These are phyloP conservation scores for Nigrospora oryzae DNA, from an alignment of 2,329 filamentous ascomycete genomes.

Conservation along the genomic window DNA sequence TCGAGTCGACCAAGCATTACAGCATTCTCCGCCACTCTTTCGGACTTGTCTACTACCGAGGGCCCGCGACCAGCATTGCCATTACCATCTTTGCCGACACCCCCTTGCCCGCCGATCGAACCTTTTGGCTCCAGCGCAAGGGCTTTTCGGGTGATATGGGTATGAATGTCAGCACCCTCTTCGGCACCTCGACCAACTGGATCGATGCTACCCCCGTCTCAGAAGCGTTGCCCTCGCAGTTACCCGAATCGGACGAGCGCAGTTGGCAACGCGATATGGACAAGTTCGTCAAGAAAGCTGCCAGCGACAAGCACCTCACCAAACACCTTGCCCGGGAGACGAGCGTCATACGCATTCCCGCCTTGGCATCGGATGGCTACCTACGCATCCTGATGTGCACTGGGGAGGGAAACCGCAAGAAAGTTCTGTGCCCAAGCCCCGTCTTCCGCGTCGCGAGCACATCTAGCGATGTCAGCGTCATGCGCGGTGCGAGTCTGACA, in stretches of 20 bases:
- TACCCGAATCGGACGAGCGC: constrained; percentile 51
- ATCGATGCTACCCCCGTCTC: constrained; percentile 57
- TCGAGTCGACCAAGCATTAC: constrained; percentile 56
- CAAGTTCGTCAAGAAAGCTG: constrained; percentile 51
- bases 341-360: constrained; percentile 55
- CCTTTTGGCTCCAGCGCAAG: constrained; percentile 60
- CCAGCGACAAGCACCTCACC: constrained; percentile 30
- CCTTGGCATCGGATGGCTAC: constrained; percentile 56
- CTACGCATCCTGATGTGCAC: constrained; percentile 58
- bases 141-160: constrained; percentile 62
- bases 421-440: constrained; percentile 56
- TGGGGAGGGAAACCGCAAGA: constrained; percentile 25
- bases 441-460: constrained; percentile 63
- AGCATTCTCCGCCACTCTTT: constrained; percentile 60
- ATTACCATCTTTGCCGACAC: constrained; percentile 56
- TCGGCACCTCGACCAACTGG: constrained; percentile 53
- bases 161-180: constrained; percentile 55
- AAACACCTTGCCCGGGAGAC: constrained; percentile 53
- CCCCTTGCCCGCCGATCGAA: constrained; percentile 46
- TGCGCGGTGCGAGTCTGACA: constrained; percentile 55
- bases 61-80: constrained; percentile 52
- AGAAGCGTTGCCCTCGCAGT: constrained; percentile 33
- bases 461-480: constrained; percentile 48
- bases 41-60: constrained; percentile 57
- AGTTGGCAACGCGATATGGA: constrained; percentile 60